phyloP scores from a whole-genome alignment of 208 protist genomes.

The Blechomonas ayalai region DNA sequence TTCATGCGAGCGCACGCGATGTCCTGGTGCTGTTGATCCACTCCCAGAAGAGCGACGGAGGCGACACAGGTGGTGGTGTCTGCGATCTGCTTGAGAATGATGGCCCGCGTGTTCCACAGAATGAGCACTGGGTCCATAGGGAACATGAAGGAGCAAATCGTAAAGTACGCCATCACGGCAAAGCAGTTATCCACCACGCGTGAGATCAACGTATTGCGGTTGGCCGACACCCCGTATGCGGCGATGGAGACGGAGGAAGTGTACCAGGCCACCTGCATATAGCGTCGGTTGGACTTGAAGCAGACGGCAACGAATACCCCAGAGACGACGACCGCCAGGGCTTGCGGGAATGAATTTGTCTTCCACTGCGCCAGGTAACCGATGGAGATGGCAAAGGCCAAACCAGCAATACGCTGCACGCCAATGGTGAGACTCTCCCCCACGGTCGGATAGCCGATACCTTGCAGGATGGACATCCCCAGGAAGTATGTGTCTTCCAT shows the following conservation, averaged over 20 bases:
- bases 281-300: slow-evolving; percentile 24
- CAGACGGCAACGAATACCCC: slow-evolving; percentile 21
- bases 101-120: slow-evolving; percentile 38
- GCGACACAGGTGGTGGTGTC: slow-evolving; percentile 34
- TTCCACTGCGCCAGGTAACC: slow-evolving; percentile 32
- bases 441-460: slow-evolving; percentile 39
- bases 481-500: slow-evolving; percentile 35
- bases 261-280: slow-evolving; percentile 44
- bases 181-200: slow-evolving; percentile 42
- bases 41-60: slow-evolving; percentile 6
- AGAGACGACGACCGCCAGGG: slow-evolving; percentile 22
- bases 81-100: slow-evolving; percentile 21
- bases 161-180: slow-evolving; percentile 43
- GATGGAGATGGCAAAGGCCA: slow-evolving; percentile 35
- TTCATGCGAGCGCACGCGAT: slow-evolving; percentile 12
- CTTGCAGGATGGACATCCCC: slow-evolving; percentile 54
- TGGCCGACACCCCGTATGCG: slow-evolving; percentile 20
- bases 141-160: slow-evolving; percentile 49
- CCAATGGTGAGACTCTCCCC: slow-evolving; percentile 40
- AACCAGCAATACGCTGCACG: slow-evolving; percentile 40
- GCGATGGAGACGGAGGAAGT: slow-evolving; percentile 28
- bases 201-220: slow-evolving; percentile 24
- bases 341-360: slow-evolving; percentile 17
- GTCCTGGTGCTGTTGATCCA: slow-evolving; percentile 7
- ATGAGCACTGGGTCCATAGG: slow-evolving; percentile 46